Evolutionary conservation across 805 yeast genomes (phyloP), one percentile per base, ranked within the genome.

Genomic region (Lipomyces starkeyi): DNA sequence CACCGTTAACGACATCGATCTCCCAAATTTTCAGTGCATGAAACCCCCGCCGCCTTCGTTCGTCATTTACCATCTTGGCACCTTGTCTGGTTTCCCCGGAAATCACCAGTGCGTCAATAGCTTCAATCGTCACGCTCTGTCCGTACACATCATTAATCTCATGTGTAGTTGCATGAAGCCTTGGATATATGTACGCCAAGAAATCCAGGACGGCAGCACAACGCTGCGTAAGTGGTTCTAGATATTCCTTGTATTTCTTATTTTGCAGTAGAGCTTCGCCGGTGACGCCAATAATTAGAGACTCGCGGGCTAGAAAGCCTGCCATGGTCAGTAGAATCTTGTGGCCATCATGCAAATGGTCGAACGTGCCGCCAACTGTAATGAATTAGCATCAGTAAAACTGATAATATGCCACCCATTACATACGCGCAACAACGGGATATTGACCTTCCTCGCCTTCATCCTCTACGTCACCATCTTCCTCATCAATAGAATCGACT

Each of bases 281-380:
- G 0, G 98, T 92, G 2, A 95, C 81, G 0, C 99, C 99, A 6
- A 95, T 82, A 60, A 94, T 89, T 14, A 95, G 80, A 27, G 78
- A 79, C 1, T 77, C 73, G 2, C 78, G 74, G 0, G 96, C 82
- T 7, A 91, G 71, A 74, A 87, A 92, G 0, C 87, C 86, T 0
- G 97, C 83, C 67, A 91, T 82, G 0, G 95, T 88, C 9, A 95
- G 81, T 34, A 95, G 81, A 35, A 95, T 89, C 77, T 91, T 91
- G 79, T 95, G 99, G 0, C 98, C 99, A 75, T 90, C 97, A 74
- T 95, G 99, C 49, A 95, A 76, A 79, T 95, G 98, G 76, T 95
- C 99, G 80, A 95, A 95, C 0, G 99, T 95, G 0, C 99, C 99
- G 0, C 99, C 99, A 1, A 94, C 88, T 0, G 97, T 78, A 2